Evolutionary conservation across 306 rosid species (phyloP).

Genomic region (Prunus mira): DNA sequence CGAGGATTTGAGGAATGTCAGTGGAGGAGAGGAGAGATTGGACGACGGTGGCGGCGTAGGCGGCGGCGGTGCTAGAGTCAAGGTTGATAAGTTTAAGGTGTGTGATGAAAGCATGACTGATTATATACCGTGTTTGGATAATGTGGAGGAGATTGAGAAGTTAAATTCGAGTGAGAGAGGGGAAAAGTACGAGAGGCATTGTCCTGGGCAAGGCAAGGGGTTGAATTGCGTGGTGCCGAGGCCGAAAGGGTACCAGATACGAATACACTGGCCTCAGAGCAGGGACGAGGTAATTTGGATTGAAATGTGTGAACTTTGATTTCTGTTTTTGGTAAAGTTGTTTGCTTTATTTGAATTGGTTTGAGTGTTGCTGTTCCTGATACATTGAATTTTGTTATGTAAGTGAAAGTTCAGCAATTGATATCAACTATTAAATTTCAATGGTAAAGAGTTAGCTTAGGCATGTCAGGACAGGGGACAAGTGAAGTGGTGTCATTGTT

Average conservation of each 20-base stretch:
- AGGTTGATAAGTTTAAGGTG: constrained; percentile 39
- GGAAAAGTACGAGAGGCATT: constrained; percentile 75
- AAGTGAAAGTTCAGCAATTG: not conserved
- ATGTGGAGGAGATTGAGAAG: constrained; percentile 39
- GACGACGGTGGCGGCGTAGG: not conserved
- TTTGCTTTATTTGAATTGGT: not conserved
- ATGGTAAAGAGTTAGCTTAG: not conserved
- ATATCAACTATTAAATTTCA: not conserved
- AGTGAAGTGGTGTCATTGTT: not conserved
- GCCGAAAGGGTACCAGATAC: constrained; percentile 56
- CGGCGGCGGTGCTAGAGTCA: constrained; percentile 15
- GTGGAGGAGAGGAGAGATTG: constrained; percentile 15
- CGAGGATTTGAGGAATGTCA: constrained; percentile 29
- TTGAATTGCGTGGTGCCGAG: constrained; percentile 64
- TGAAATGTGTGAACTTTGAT: constrained; percentile 20
- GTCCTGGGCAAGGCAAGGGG: constrained; percentile 47
- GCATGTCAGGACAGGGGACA: not conserved
- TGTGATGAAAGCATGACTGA: constrained; percentile 60
- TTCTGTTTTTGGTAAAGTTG: not conserved
- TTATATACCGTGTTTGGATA: constrained; percentile 80
- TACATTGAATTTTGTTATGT: not conserved
- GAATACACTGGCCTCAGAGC: constrained; percentile 77
- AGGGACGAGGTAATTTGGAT: constrained; percentile 71
- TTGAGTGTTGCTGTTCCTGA: not conserved
- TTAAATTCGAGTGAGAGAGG: constrained; percentile 40